Evolutionary conservation across 257 asterid species (phyloP).

Genomic region (Plectranthus barbatus): DNA sequence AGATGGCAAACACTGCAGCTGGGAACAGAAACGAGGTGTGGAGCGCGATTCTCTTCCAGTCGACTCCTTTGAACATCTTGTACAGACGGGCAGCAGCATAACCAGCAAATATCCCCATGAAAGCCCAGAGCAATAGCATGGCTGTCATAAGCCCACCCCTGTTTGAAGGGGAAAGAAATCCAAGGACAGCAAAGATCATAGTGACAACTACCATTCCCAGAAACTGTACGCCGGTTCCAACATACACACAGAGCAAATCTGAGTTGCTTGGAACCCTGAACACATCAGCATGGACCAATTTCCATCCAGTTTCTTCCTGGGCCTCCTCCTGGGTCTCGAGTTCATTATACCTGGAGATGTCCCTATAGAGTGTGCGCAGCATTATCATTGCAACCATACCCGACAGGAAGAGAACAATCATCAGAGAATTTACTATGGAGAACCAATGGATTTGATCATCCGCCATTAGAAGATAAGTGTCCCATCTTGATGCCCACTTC

Average conservation of each 20-base stretch:
- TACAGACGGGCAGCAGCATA: slow-evolving; percentile 51
- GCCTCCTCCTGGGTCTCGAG: slow-evolving; percentile 76
- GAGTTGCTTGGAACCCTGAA: slow-evolving; percentile 70
- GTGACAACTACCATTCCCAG: slow-evolving; percentile 56
- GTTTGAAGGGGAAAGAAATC: slow-evolving; percentile 73
- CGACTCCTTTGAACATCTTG: slow-evolving; percentile 63
- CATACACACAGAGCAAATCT: too few species aligned
- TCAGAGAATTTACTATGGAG: slow-evolving; percentile 64
- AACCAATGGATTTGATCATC: too few species aligned
- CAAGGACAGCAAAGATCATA: slow-evolving; percentile 62
- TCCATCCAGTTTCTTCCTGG: too few species aligned
- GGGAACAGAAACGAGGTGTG: slow-evolving; percentile 56
- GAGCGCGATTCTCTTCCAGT: slow-evolving; percentile 58
- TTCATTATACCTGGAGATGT: slow-evolving; percentile 65
- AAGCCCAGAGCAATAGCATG: slow-evolving; percentile 63
- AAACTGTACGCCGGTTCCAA: too few species aligned
- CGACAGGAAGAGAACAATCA: slow-evolving; percentile 81
- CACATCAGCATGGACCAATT: slow-evolving; percentile 63
- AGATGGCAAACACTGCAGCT: slow-evolving; percentile 36
- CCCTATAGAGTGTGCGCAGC: slow-evolving; percentile 79
- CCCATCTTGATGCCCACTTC: slow-evolving; percentile 83
- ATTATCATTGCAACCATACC: too few species aligned
- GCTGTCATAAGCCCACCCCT: slow-evolving; percentile 81
- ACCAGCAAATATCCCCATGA: slow-evolving; percentile 67
- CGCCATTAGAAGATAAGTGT: too few species aligned